Evolutionary conservation across 257 asterid genomes (phyloP), one percentile per base, ranked within the genome.

Genomic region (Anisodus acutangulus): DNA sequence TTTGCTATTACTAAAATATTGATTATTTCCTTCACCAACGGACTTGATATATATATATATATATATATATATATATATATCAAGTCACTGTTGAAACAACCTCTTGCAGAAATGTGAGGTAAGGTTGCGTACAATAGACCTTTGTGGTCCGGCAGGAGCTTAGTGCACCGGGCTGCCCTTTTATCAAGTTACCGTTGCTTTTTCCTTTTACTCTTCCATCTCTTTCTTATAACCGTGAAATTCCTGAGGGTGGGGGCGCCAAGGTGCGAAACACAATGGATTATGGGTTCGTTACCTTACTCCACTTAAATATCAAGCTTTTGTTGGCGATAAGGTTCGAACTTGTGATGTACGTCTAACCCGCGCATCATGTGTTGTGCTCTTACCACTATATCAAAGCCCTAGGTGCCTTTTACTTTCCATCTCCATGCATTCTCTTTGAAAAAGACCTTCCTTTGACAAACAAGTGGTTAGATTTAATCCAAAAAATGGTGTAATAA

Each of bases 401-500:
- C n/a, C 4, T 13, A 8, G 71, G 37, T 2, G n/a, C n/a, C 71
- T 62, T 71, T 17, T 71, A n/a, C 79, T 71, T 43, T n/a, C 57
- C 79, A 71, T 71, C 16, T 71, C 57, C 53, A 3, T 71, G n/a
- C 79, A 17, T 70, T n/a, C 58, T 45, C 58, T 45, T 71, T 9
- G 79, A n/a, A 43, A 41, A n/a, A 9, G 13, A 45, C 58, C 39
- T 19, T 71, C 57, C 39, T 45, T 71, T 71, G 58, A n/a, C 58
- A 71, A 71, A 8, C 10, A 43, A 45, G 37, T 43, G 57, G n/a
- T 17, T 9, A n/a, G 37, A 17, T 71, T 71, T 70, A 5, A 9
- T 71, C 57, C n/a, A 43, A 71, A 9, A 2, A 43, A 0, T 70
- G 9, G 35, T 71, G 57, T 71, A n/a, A 16, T 43, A 45, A 45